A percentile compares a stretch with the other conserved stretches of the same genome.
phyloP scores from a whole-genome alignment of 2,329 filamentous ascomycete genomes.

The Beauveria bassiana region DNA sequence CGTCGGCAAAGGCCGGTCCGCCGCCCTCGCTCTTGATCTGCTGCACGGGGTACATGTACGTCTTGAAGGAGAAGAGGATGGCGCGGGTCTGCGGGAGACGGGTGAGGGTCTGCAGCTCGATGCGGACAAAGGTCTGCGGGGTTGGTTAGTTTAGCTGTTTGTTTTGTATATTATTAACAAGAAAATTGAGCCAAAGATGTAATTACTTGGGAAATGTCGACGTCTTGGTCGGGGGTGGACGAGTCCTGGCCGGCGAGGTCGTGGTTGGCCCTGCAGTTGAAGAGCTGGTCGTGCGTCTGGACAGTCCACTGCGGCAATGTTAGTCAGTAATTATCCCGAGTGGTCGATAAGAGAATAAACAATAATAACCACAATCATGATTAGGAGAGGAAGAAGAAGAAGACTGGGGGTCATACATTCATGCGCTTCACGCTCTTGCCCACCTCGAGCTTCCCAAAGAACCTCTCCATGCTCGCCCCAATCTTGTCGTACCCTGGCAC shows the following conservation, averaged over 20 bases:
- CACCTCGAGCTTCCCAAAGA: conserved; percentile 39
- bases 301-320: conserved; percentile 36
- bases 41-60: conserved; percentile 40
- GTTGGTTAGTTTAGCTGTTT: too few species aligned
- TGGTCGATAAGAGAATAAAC: neutral
- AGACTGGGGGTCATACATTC: conserved; percentile 30
- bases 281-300: conserved; percentile 35
- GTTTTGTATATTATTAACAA: too few species aligned
- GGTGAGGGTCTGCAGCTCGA: conserved; percentile 45
- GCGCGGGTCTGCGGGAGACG: conserved; percentile 39
- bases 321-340: too few species aligned
- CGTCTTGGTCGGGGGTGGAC: conserved; percentile 25
- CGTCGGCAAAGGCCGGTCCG: conserved; percentile 39
- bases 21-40: conserved; percentile 42
- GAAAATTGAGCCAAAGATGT: neutral
- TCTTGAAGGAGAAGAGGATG: conserved; percentile 49
- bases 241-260: conserved; percentile 24
- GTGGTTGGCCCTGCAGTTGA: conserved; percentile 31
- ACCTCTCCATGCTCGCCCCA: conserved; percentile 46
- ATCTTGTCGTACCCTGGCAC: conserved; percentile 50
- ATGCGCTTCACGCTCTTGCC: conserved; percentile 42
- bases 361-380: neutral
- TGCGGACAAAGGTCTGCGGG: conserved; percentile 28
- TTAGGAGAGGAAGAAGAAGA: neutral
- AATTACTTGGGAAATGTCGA: conserved; percentile 31